Conservation (phyloP, 2,329 filamentous ascomycete genomes). For the Simplicillium sp. region DNA sequence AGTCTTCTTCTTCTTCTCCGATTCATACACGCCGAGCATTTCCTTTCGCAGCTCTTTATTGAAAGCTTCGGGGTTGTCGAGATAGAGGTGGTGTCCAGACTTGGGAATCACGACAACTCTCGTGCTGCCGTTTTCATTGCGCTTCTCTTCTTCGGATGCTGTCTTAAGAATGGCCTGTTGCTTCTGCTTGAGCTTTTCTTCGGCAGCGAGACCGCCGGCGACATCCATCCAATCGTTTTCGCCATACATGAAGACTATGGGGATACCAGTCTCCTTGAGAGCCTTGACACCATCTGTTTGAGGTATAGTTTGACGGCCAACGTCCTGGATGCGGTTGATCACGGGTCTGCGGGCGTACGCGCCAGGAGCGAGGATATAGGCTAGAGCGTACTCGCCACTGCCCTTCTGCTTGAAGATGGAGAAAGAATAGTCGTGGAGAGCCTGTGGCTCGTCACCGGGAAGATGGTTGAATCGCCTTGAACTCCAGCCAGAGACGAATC, state of each 20-base stretch:
- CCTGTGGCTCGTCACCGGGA: slow-evolving; percentile 67
- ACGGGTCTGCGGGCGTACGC: slow-evolving; percentile 84
- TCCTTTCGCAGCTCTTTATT: slow-evolving; percentile 43
- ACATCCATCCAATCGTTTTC: slow-evolving; percentile 99
- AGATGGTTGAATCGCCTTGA: slow-evolving; percentile 86
- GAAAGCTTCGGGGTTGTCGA: slow-evolving; percentile 50
- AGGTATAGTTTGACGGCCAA: slow-evolving; percentile 61
- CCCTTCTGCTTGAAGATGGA: slow-evolving; percentile 87
- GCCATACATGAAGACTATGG: slow-evolving; percentile 90
- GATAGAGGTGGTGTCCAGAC: slow-evolving; percentile 50
- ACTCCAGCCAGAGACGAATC: slow-evolving; percentile 92
- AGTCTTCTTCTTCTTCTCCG: slow-evolving; percentile 11
- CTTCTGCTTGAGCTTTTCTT: slow-evolving; percentile 67
- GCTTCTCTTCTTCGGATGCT: slow-evolving; percentile 58
- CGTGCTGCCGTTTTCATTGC: slow-evolving; percentile 65
- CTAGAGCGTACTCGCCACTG: slow-evolving; percentile 86
- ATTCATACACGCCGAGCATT: slow-evolving; percentile 36
- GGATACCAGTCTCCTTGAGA: slow-evolving; percentile 55
- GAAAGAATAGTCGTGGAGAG: slow-evolving; percentile 89
- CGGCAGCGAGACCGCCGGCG: slow-evolving; percentile 69
- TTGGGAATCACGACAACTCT: slow-evolving; percentile 69
- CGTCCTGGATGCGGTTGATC: slow-evolving; percentile 75
- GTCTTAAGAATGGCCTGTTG: slow-evolving; percentile 48
- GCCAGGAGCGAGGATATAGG: slow-evolving; percentile 87
- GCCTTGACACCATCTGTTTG: slow-evolving; percentile 14